phyloP scores from a whole-genome alignment of 306 rosid species.

The Quercus suber region DNA sequence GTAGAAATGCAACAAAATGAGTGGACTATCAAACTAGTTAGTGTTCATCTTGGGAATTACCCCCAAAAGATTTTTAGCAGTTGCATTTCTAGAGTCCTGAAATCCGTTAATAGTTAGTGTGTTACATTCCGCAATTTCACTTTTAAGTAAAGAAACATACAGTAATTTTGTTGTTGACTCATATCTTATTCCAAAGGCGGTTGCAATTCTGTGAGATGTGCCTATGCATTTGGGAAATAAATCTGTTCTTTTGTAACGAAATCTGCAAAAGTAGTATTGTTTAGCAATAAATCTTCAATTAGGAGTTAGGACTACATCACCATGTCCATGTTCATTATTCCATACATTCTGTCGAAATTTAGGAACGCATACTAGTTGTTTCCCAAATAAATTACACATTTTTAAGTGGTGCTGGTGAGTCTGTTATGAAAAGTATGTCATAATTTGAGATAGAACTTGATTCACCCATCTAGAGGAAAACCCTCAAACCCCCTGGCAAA shows the following conservation, averaged over 20 bases:
- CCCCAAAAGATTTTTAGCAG: neutral
- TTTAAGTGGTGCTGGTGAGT: neutral
- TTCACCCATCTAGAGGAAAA: no score
- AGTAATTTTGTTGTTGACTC: neutral
- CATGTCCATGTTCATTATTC: neutral
- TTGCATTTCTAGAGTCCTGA: neutral
- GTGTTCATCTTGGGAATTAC: neutral
- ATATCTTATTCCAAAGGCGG: neutral
- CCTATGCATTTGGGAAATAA: neutral
- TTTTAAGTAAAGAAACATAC: neutral
- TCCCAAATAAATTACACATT: neutral
- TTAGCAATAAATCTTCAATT: neutral
- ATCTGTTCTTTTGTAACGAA: neutral
- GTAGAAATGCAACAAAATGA: neutral
- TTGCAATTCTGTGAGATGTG: neutral
- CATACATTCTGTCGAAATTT: neutral
- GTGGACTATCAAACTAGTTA: neutral
- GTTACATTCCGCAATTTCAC: neutral
- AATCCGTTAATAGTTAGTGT: no score
- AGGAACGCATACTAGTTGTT: neutral
- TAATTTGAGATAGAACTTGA: no score
- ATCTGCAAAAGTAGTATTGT: neutral
- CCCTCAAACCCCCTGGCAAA: no score
- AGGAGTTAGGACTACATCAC: neutral
- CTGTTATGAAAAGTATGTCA: no score